Base-by-base conservation (phyloP, 2,329 filamentous ascomycete species). In the Ceratocystis variospora region DNA sequence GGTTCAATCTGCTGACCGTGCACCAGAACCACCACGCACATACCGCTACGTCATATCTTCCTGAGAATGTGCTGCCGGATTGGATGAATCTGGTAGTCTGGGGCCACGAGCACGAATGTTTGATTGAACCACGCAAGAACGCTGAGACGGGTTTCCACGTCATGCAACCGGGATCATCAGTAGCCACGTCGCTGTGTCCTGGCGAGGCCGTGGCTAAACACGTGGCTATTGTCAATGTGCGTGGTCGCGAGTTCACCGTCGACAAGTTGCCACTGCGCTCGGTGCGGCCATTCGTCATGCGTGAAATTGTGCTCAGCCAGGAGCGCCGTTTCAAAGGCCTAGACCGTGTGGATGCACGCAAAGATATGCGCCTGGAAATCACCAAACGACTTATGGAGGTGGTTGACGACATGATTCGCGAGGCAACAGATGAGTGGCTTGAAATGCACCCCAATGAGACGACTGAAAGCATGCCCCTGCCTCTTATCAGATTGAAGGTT, bases 61-160 rank as follows among this genome's bases (percentile, higher is more conserved):
- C 95, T 0, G 95, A 99, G 72, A 90, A 88, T 71, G 94, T 96
- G 71, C 79, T 99, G 0, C 95, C 94, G 0, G 86, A 90, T 19
- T 97, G 95, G 77, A 79, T 99, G 69, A 88, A 99, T 72, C 80
- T 99, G 3, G 85, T 99, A 0, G 83, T 99, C 63, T 99, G 94
- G 94, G 94, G 94, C 2, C 94, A 99, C 72, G 94, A 99, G 75
- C 94, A 99, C 73, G 93, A 99, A 74, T 99, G 94, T 73, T 75
- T 93, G 6, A 96, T 99, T 69, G 86, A 96, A 57, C 94, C 94
- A 0, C 78, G 79, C 1, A 80, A 85, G 61, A 99, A 97, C 71
- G 84, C 88, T 0, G 90, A 96, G 72, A 96, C 87, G 61, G 88
- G 87, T 0, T 99, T 99, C 71, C 86, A 94, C 71, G 93, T 99